A percentile compares a stretch with the other conserved stretches of the same genome.
Evolutionary conservation across 148 eudicot species (phyloP).

Genomic region (Simmondsia chinensis): DNA sequence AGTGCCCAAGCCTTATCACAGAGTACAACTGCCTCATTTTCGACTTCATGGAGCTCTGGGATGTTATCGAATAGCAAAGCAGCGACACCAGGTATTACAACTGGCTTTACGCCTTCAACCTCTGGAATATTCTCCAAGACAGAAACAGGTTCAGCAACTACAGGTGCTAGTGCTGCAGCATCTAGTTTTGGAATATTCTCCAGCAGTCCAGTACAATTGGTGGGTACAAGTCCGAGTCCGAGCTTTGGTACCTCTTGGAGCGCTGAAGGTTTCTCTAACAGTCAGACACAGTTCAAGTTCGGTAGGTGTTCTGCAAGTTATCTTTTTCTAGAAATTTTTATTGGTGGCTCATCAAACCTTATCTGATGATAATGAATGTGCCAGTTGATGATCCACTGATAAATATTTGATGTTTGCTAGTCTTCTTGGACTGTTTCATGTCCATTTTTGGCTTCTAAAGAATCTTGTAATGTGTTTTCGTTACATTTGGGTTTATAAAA

Average conservation of each 20-base stretch:
- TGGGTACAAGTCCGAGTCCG: slow-evolving; percentile 12
- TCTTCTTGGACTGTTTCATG: too few relatives aligned
- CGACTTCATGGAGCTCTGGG: slow-evolving; percentile 21
- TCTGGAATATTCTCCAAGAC: slow-evolving; percentile 12
- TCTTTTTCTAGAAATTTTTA: too few relatives aligned
- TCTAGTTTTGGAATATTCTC: slow-evolving; percentile 18
- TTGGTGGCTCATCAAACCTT: too few relatives aligned
- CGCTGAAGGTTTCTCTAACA: slow-evolving; percentile 20
- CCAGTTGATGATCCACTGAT: too few relatives aligned
- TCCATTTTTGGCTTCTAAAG: too few relatives aligned
- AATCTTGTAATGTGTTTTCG: too few relatives aligned
- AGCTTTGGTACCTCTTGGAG: slow-evolving; percentile 19
- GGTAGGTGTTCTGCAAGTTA: slow-evolving; percentile 32
- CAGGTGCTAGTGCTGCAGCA: slow-evolving; percentile 8
- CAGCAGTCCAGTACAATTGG: slow-evolving; percentile 12
- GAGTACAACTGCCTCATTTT: slow-evolving; percentile 11
- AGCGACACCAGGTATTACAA: slow-evolving; percentile 9
- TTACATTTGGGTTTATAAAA: too few relatives aligned
- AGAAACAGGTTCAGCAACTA: slow-evolving; percentile 7
- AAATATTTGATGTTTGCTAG: too few relatives aligned
- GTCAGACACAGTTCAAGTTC: slow-evolving; percentile 40
- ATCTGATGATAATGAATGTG: too few relatives aligned
- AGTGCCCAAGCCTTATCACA: slow-evolving; percentile 18
- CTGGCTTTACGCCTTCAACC: slow-evolving; percentile 12
- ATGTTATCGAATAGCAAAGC: slow-evolving; percentile 12